Base-by-base conservation (phyloP, 2,329 filamentous ascomycete genomes). In the Fusarium citri region DNA sequence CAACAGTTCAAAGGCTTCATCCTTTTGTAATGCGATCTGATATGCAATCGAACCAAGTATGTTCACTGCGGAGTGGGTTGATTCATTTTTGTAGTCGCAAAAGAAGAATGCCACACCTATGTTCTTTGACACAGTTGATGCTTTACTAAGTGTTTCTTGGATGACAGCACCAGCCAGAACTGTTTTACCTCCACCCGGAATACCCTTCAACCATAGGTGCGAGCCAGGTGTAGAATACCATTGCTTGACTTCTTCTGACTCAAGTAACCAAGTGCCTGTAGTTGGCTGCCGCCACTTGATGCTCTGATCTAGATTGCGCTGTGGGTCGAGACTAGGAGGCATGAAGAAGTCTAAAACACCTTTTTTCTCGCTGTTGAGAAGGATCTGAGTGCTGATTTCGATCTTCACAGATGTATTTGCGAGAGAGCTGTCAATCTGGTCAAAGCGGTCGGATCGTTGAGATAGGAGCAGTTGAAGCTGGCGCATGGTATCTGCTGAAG, bases 141-240 rank as follows among this genome's bases (percentile, higher is more conserved):
- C 34, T 5, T 25, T 45, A 3, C 9, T 10, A 5, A 68, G n/a
- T 1, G 48, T 53, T 26, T 68, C 65, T 11, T 66, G 58, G 3
- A 69, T 59, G 8, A 59, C 26, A 1, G 53, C 41, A 5, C 66
- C 55, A 5, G 68, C 68, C 4, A 71, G 34, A 3, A 71, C 15
- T 0, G 66, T 59, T 20, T 71, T 71, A 0, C 66, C 63, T 9
- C 51, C 53, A 0, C 68, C 66, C 0, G 68, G 55, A 5, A 71
- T 71, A 3, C 68, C 68, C 26, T 37, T 64, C 0, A 69, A 14
- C 68, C 68, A 71, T 16, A 71, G 34, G 3, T 23, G 42, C 5
- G 68, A 64, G 3, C 26, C 30, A 1, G 56, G 30, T 0, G 23
- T 49, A 8, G 45, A 9, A 1, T 59, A 20, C 68, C 68, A 71